Base-by-base conservation (phyloP, 2,329 filamentous ascomycete species). In the Clonostachys chloroleuca region DNA sequence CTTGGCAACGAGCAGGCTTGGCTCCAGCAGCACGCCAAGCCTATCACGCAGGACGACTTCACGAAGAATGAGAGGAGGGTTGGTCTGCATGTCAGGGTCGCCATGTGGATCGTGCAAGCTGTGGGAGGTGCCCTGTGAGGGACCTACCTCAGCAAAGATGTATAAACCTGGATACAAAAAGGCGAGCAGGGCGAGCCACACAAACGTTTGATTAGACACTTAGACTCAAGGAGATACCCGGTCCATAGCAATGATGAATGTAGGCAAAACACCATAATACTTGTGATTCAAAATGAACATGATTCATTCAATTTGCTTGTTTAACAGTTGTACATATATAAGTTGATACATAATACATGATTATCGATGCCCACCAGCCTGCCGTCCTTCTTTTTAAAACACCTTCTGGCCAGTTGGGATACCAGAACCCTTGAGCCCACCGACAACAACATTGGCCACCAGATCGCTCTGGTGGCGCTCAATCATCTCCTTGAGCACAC, bases 81-180 rank as follows among this genome's bases (percentile, higher is more conserved):
- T 1, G 84, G 90, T 1, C 72, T 95, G 60, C 85, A 90, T 63
- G 94, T 99, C 37, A 75, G 89, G 49, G 67, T 95, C 51, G 89
- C 91, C 5, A 96, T 97, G 91, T 95, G 89, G 90, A 87, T 96
- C 67, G 92, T 96, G 6, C 81, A 83, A 56, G 73, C 89, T 34
- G 79, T 96, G 8, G 92, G 92, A 1, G 92, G 92, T 13, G 91
- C 91, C n/a, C 72, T 97, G 61, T 96, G 71, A 62, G 24, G 24
- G 8, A 10, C 24, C 24, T 10, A 10, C 24, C 24, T 10, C 24
- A 4, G 24, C 35, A 48, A 42, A 48, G 2, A 30, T 30, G 4
- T 10, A 8, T 30, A 30, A 30, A 30, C 9, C 24, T 30, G 24
- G 8, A 30, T 10, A 10, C 8, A 4, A 30, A 30, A 30, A 10